phyloP scores from a whole-genome alignment of 495 filamentous ascomycete species.

The Acidomyces sp. region DNA sequence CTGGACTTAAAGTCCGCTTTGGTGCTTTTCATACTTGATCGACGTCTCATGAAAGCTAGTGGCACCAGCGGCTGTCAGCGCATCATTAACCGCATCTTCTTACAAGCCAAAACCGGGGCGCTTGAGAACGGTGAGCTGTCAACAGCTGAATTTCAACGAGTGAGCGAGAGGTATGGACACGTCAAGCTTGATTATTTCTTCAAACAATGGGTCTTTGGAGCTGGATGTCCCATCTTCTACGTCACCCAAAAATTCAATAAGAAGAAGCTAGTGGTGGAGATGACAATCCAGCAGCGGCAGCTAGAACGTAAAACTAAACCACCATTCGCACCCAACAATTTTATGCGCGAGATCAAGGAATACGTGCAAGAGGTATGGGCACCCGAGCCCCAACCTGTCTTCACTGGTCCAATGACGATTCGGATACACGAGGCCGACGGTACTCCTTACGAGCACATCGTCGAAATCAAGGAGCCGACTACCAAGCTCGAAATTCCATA shows the following conservation, averaged over 20 bases:
- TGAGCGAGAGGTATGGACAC: conserved; percentile 77
- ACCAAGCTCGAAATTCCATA: conserved; percentile 89
- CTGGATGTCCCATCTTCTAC: conserved; percentile 75
- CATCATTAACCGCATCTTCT: conserved; percentile 68
- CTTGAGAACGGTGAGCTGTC: conserved; percentile 59
- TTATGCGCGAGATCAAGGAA: conserved; percentile 73
- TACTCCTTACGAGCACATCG: conserved; percentile 95
- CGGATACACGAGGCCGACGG: conserved; percentile 97
- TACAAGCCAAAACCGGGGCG: conserved; percentile 67
- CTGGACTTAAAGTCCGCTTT: conserved; percentile 82
- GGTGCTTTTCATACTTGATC: conserved; percentile 86
- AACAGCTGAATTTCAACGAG: conserved; percentile 58
- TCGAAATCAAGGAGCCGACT: conserved; percentile 75
- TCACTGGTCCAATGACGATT: conserved; percentile 93
- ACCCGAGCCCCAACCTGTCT: conserved; percentile 57
- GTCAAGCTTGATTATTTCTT: conserved; percentile 77
- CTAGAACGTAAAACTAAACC: conserved; percentile 37
- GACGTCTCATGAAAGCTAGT: conserved; percentile 72
- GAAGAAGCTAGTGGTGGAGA: conserved; percentile 89
- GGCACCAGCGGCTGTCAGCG: conserved; percentile 71
- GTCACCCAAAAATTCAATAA: conserved; percentile 90
- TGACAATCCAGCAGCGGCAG: conserved; percentile 77
- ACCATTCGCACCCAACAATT: conserved; percentile 50
- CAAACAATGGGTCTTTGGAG: conserved; percentile 78
- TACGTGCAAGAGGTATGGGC: conserved; percentile 56